phyloP scores from a whole-genome alignment of 768 basidiomycete genomes.

The Suillus variegatus region DNA sequence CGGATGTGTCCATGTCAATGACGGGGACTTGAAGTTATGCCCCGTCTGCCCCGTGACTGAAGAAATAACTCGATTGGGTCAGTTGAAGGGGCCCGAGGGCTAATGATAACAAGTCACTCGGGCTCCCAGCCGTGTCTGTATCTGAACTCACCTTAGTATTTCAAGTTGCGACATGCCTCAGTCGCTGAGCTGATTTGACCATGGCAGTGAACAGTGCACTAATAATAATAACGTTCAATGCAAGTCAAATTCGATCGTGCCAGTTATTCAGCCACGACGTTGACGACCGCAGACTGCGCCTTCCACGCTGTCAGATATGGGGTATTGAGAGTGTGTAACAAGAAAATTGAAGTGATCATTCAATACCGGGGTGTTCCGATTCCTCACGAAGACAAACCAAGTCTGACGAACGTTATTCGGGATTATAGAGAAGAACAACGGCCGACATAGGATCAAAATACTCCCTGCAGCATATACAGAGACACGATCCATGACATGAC shows the following conservation, averaged over 20 bases:
- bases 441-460: constrained; percentile 15
- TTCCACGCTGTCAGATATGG: not conserved
- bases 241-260: not conserved
- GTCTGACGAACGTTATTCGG: not conserved
- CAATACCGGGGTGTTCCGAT: constrained; percentile 1
- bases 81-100: not conserved
- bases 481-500: constrained; percentile 17
- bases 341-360: not conserved
- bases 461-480: constrained; percentile 3
- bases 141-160: not conserved
- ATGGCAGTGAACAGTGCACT: not conserved
- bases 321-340: not conserved
- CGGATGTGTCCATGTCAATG: not conserved
- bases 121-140: not conserved
- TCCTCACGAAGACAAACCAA: not conserved
- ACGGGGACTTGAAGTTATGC: not conserved
- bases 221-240: not conserved
- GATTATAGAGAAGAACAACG: constrained; percentile 15
- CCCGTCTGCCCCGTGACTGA: not conserved
- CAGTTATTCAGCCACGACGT: not conserved
- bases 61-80: not conserved
- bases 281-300: not conserved
- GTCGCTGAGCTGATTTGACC: not conserved
- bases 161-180: not conserved
- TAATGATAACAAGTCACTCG: not conserved